A percentile compares a stretch with the other conserved stretches of the same genome.
phyloP scores from a whole-genome alignment of 352 stramenopile species.

The Phytophthora fragariaefolia region DNA sequence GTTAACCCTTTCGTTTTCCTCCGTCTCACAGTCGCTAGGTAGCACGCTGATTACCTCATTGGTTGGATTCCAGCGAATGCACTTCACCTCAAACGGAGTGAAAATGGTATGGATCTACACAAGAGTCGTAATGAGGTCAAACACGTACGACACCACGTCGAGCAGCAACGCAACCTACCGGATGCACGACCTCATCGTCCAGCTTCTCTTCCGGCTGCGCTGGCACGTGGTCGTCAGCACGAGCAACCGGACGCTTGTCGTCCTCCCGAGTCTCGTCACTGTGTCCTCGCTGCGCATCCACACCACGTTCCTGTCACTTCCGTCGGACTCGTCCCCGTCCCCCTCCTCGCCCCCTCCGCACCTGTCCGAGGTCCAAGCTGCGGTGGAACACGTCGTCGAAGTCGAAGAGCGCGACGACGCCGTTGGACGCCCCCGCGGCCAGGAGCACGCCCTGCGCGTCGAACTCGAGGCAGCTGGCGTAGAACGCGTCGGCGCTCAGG shows the following conservation, averaged over 20 bases:
- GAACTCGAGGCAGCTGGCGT: slow-evolving; percentile 74
- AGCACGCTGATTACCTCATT: slow-evolving; percentile 55
- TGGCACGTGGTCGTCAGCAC: not conserved
- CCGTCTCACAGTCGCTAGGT: not conserved
- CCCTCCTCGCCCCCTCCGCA: slow-evolving; percentile 13
- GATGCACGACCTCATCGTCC: slow-evolving; percentile 37
- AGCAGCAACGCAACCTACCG: slow-evolving; percentile 30
- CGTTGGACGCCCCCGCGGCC: slow-evolving; percentile 65
- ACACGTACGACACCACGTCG: no score
- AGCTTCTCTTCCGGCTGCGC: slow-evolving; percentile 2
- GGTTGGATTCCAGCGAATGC: slow-evolving; percentile 78
- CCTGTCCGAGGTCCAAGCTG: slow-evolving; percentile 60
- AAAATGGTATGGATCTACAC: slow-evolving; percentile 80
- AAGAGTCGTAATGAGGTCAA: no score
- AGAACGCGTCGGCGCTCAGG: slow-evolving; percentile 46
- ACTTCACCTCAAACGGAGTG: slow-evolving; percentile 68
- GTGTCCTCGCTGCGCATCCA: no score
- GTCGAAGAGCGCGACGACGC: slow-evolving; percentile 77
- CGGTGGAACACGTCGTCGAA: slow-evolving; percentile 80
- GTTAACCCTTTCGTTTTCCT: not conserved
- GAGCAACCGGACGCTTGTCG: not conserved
- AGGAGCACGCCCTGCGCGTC: slow-evolving; percentile 74
- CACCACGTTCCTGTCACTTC: no score
- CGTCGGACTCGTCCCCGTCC: not conserved
- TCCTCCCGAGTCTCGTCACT: not conserved